Evolutionary conservation across 495 filamentous ascomycete species (phyloP), one percentile per base, ranked within the genome.

Genomic region (Aspergillus avenaceus): DNA sequence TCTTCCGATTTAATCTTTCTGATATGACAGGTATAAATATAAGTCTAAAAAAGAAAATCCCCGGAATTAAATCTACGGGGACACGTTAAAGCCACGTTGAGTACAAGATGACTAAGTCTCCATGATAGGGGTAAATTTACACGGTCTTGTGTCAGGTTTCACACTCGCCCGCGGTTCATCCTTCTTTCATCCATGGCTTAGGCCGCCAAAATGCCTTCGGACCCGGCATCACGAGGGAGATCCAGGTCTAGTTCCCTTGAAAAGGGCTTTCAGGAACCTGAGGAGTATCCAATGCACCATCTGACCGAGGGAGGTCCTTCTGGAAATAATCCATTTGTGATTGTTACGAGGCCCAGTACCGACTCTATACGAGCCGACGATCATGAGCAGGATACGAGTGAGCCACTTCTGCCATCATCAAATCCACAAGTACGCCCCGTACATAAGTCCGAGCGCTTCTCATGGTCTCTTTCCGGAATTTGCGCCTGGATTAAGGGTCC

Each of bases 401-500:
- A 62, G 18, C 60, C 60, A 18, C 53, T 62, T 25, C 53, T 62
- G 34, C 60, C 60, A 22, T 56, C 53, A 16, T 55, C 60, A n/a
- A 48, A 12, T 21, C 18, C n/a, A 21, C 22, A n/a, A 12, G 29
- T 36, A 21, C 24, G n/a, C 21, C 48, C 41, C 14, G 29, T 11
- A 11, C 45, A 45, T 32, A 12, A 28, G n/a, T 49, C 47, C 11
- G 41, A 47, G 43, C 50, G 55, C 46, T 65, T 69, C 47, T 65
- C 64, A 21, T 67, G 62, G 42, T 55, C 61, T 16, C 19, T 58
- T 22, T 26, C 59, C 1, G 61, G 62, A 13, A 61, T 69, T 26
- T 42, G 25, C 14, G 29, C 52, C 8, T 69, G 64, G 72, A 55
- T 65, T 13, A 58, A 64, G 18, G 87, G 87, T 0, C 87, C 87